These are phyloP conservation scores for Candida tallmaniae DNA, from an alignment of 805 yeast species.

Conservation along the genomic window DNA sequence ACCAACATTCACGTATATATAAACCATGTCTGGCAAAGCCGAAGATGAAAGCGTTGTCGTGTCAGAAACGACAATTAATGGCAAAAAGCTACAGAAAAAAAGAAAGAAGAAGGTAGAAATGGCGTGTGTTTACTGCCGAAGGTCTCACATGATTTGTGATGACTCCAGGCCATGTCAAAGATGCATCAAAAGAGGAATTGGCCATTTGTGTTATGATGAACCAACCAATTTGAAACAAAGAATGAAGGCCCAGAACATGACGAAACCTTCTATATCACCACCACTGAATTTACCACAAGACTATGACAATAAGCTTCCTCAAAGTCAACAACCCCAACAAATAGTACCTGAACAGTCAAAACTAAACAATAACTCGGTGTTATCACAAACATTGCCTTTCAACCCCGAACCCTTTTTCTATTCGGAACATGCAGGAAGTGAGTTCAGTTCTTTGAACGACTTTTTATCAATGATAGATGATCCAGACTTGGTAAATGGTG, in stretches of 20 bases:
- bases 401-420: constrained; percentile 74
- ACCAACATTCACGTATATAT: no score
- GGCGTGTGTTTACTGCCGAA: constrained; percentile 87
- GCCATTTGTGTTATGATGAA: constrained; percentile 81
- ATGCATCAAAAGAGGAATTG: constrained; percentile 82
- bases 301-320: neutral
- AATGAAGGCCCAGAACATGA: constrained; percentile 29
- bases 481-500: constrained; percentile 57
- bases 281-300: constrained; percentile 3
- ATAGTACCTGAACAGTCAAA: constrained; percentile 3
- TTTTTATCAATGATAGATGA: constrained; percentile 88
- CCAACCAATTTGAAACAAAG: constrained; percentile 43
- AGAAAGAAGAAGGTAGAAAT: constrained; percentile 51
- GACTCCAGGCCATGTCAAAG: constrained; percentile 71
- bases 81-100: constrained; percentile 10
- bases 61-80: no score
- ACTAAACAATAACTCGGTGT: constrained; percentile 20
- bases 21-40: neutral
- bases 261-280: constrained; percentile 4
- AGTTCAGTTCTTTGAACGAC: constrained; percentile 84
- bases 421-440: constrained; percentile 90
- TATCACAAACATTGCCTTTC: constrained; percentile 39
- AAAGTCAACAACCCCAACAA: neutral
- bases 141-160: constrained; percentile 94
- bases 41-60: no score